phyloP scores from a whole-genome alignment of 345 rosid genomes.

The Clausena lansium region DNA sequence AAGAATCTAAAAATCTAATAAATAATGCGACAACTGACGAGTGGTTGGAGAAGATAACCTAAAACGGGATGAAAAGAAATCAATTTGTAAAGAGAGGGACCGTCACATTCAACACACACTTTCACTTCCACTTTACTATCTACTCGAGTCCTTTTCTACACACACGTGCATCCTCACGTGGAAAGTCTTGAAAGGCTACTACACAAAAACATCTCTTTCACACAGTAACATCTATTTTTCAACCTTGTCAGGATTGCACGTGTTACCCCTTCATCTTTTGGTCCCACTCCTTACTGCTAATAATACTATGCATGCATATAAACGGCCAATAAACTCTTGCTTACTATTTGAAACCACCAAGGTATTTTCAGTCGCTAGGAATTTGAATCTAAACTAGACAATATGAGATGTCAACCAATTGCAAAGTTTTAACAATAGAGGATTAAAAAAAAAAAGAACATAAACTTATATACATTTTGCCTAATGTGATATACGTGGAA shows the following conservation, averaged over 20 bases:
- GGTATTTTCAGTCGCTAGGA: not conserved
- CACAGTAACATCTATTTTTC: slow-evolving; percentile 13
- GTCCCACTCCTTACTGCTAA: slow-evolving; percentile 4
- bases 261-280: slow-evolving; percentile 24
- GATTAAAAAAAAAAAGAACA: no score
- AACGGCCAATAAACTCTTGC: not conserved
- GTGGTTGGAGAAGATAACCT: slow-evolving; percentile 28
- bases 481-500: no score
- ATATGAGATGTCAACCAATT: not conserved
- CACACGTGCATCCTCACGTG: slow-evolving; percentile 33
- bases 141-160: not conserved
- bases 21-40: slow-evolving; percentile 29
- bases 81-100: not conserved
- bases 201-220: not conserved
- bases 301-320: not conserved
- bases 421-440: no score
- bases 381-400: not conserved
- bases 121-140: no score
- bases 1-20: slow-evolving; percentile 6
- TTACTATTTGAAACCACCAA: no score
- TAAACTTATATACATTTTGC: no score
- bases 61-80: not conserved
- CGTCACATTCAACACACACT: not conserved
- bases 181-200: slow-evolving; percentile 4
- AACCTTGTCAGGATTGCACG: slow-evolving; percentile 41